Percentiles rank a stretch among this genome's conserved stretches.
Evolutionary conservation across 2,329 filamentous ascomycete species (phyloP).

Genomic region (Paracamarosporium sp.): DNA sequence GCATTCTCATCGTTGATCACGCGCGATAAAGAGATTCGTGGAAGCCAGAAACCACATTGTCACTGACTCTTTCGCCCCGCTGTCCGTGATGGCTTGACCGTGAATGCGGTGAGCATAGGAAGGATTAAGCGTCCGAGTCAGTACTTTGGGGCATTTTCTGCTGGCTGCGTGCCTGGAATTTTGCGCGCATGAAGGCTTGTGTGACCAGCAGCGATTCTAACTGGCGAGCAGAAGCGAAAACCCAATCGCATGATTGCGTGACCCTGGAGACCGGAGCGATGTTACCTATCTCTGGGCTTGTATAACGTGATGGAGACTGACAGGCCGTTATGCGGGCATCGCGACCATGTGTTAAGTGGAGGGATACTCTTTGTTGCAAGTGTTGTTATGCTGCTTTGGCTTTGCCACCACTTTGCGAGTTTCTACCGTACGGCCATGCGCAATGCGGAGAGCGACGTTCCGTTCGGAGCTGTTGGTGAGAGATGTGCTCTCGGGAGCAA

Average conservation of each 20-base stretch:
- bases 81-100: neutral
- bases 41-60: neutral
- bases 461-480: neutral
- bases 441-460: neutral
- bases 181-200: neutral
- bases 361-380: neutral
- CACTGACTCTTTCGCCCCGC: neutral
- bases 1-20: neutral
- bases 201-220: neutral
- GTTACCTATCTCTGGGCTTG: neutral
- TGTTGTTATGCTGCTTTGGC: neutral
- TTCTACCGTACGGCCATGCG: neutral
- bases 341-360: neutral
- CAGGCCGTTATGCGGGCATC: neutral
- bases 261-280: neutral
- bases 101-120: neutral
- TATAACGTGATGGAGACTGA: neutral
- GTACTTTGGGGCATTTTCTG: neutral
- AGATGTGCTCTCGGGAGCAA: neutral
- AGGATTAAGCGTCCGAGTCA: neutral
- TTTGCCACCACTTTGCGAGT: neutral
- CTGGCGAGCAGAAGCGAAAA: neutral
- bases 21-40: neutral
- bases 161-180: neutral
- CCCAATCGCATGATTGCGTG: neutral